Percentiles rank a stretch among this genome's conserved stretches.
These are phyloP conservation scores for Helotiales sp. DNA, from an alignment of 2,329 filamentous ascomycete genomes.

Conservation along the genomic window DNA sequence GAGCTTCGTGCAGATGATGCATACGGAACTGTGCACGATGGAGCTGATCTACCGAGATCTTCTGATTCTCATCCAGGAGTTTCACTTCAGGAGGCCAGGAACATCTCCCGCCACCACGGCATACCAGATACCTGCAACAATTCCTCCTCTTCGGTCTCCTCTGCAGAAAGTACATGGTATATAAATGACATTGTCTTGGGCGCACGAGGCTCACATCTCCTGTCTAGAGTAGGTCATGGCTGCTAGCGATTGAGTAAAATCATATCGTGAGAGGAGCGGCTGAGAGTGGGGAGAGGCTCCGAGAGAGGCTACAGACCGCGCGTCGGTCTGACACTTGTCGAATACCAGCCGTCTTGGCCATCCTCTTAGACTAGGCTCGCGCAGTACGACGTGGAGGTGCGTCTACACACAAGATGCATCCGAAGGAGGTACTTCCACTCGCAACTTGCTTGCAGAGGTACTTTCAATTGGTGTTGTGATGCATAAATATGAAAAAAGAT, in stretches of 20 bases:
- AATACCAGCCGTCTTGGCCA: not conserved
- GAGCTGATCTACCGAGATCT: not conserved
- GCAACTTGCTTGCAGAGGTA: not conserved
- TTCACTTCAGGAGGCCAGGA: no score
- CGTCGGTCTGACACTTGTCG: not conserved
- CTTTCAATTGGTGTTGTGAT: not conserved
- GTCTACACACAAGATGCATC: not conserved
- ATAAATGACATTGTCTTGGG: not conserved
- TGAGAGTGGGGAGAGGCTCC: not conserved
- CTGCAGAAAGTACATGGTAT: not conserved
- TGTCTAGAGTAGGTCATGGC: not conserved
- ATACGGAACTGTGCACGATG: no score
- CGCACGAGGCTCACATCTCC: not conserved
- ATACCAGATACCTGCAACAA: not conserved
- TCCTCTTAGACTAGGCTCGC: not conserved
- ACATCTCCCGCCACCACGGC: no score
- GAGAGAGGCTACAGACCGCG: not conserved
- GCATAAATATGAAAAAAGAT: no score
- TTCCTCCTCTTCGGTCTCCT: not conserved
- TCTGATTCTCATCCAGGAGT: not conserved
- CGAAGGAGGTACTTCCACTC: not conserved
- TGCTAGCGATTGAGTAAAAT: not conserved
- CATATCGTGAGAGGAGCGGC: not conserved
- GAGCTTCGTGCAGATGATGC: not conserved
- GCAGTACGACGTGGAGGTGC: not conserved